phyloP scores from a whole-genome alignment of 139 green algal species.

The Volvox reticuliferus region DNA sequence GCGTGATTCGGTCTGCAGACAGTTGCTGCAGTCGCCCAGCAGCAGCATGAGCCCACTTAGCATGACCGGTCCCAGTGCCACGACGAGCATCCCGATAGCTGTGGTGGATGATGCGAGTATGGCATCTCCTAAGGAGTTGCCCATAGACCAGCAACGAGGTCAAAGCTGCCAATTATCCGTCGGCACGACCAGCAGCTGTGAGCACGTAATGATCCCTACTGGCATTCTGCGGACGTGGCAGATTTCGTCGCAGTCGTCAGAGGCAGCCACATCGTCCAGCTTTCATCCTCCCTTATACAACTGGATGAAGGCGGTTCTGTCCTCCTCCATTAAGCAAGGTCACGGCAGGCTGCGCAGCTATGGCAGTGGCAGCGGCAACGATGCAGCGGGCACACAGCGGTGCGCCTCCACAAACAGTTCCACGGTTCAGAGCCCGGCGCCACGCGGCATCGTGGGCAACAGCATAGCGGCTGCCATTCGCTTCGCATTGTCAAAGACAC shows the following conservation, averaged over 20 bases:
- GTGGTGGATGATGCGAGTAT: not conserved
- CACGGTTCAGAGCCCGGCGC: not conserved
- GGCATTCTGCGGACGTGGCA: not conserved
- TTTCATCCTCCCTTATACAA: not conserved
- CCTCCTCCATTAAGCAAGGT: not conserved
- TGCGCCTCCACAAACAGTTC: too few species aligned
- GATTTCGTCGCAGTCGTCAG: not conserved
- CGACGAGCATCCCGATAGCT: not conserved
- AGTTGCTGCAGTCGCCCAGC: slow-evolving; percentile 33
- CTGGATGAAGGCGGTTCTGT: slow-evolving; percentile 23
- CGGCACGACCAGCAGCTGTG: not conserved
- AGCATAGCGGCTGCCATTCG: not conserved
- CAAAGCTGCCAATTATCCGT: not conserved
- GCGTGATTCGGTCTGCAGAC: not conserved
- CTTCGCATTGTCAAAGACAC: not conserved
- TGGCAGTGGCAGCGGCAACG: not conserved
- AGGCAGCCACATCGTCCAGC: not conserved
- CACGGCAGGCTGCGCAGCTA: not conserved
- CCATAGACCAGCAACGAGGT: not conserved
- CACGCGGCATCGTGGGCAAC: not conserved
- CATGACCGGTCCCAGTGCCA: not conserved
- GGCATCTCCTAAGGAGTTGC: slow-evolving; percentile 33
- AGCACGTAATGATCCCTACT: not conserved
- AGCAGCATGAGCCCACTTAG: not conserved
- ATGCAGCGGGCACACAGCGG: not conserved